Evolutionary conservation across 495 filamentous ascomycete genomes (phyloP).

Genomic region (Aspergillus biplanus): DNA sequence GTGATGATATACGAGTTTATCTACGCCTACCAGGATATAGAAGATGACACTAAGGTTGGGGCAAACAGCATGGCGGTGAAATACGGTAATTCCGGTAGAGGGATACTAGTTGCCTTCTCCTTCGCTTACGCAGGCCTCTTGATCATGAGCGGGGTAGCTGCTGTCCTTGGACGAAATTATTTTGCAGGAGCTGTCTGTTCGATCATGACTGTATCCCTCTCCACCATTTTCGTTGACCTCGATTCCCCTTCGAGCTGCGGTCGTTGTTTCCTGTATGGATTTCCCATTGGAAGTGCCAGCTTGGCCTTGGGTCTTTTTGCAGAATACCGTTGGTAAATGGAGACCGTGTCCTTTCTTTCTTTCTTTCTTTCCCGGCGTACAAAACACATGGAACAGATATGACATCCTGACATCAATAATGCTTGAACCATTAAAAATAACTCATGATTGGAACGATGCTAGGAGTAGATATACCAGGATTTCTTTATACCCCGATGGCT

Average conservation of each 20-base stretch:
- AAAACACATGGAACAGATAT: too few species aligned
- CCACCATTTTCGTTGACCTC: neutral
- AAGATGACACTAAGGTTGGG: neutral
- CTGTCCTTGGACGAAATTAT: neutral
- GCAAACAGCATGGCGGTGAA: neutral
- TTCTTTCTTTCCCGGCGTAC: neutral
- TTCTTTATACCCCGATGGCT: too few species aligned
- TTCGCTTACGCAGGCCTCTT: neutral
- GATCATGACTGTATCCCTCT: neutral
- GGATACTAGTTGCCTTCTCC: neutral
- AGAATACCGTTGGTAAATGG: neutral
- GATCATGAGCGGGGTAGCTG: neutral
- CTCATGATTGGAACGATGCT: too few species aligned
- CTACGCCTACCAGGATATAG: neutral
- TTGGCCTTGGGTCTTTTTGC: neutral
- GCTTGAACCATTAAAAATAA: too few species aligned
- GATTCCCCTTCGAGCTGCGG: neutral
- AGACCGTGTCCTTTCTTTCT: neutral
- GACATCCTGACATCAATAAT: too few species aligned
- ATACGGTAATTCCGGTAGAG: neutral
- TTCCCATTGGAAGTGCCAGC: neutral
- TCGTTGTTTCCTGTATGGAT: neutral
- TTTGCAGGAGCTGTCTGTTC: neutral
- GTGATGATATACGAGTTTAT: neutral
- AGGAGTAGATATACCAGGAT: too few species aligned